Conservation (phyloP, 2,329 filamentous ascomycete genomes). For the Capronia americana region DNA sequence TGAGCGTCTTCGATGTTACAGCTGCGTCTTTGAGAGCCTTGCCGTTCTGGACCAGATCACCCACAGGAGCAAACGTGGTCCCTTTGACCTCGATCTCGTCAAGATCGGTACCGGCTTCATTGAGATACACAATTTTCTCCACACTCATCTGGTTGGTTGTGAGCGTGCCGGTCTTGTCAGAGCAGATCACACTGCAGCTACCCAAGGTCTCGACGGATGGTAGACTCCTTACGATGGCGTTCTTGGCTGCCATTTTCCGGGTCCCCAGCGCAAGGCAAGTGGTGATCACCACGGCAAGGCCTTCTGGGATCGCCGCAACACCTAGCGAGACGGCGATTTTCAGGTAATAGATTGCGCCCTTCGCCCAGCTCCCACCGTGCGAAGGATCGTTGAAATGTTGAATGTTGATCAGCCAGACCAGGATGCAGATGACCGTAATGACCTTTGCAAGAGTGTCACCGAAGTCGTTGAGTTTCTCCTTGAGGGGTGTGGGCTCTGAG, state of each 20-base stretch:
- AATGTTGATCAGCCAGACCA: conserved; percentile 99
- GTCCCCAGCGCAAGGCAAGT: conserved; percentile 95
- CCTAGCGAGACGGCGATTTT: conserved; percentile 99
- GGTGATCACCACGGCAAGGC: conserved; percentile 97
- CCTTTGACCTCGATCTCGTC: conserved; percentile 90
- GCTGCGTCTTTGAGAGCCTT: conserved; percentile 72
- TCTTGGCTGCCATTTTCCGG: conserved; percentile 98
- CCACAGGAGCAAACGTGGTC: conserved; percentile 87
- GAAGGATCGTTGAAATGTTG: conserved; percentile 94
- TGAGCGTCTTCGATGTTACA: conserved; percentile 74
- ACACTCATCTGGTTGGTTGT: conserved; percentile 99
- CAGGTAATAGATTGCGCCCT: conserved; percentile 98
- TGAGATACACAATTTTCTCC: conserved; percentile 86
- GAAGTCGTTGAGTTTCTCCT: conserved; percentile 99
- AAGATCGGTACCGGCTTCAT: conserved; percentile 72
- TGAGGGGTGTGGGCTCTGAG: conserved; percentile 93
- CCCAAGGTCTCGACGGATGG: conserved; percentile 97
- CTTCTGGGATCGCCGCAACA: conserved; percentile 68
- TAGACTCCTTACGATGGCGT: conserved; percentile 92
- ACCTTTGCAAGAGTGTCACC: conserved; percentile 96
- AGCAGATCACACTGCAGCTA: conserved; percentile 99
- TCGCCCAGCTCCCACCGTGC: conserved; percentile 91
- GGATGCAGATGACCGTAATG: conserved; percentile 93
- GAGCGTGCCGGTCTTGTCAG: conserved; percentile 97
- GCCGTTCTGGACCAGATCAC: conserved; percentile 72